Evolutionary conservation across 1,284 basidiomycete genomes (phyloP).

Genomic region (Phlebopus sp.): DNA sequence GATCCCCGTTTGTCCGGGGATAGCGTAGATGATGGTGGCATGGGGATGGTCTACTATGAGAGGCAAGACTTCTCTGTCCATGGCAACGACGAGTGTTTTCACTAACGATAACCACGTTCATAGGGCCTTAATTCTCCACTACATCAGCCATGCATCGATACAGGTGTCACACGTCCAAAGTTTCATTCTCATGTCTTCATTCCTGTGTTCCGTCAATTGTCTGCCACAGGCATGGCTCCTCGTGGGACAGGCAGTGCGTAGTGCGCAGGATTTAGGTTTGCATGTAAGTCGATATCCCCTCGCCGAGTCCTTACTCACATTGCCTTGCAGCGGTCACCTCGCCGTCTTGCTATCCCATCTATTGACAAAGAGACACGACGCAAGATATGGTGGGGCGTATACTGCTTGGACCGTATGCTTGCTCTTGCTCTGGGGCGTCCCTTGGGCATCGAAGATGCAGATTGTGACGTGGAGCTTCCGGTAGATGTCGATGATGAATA

Average conservation of each 20-base stretch:
- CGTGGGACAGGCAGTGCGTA: conserved; percentile 82
- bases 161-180: conserved; percentile 86
- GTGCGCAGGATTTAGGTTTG: conserved; percentile 84
- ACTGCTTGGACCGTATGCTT: conserved; percentile 85
- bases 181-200: conserved; percentile 83
- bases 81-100: conserved; percentile 1
- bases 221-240: conserved; percentile 89
- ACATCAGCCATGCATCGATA: conserved; percentile 80
- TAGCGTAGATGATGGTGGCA: conserved; percentile 68
- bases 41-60: conserved; percentile 86
- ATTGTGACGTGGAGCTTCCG: conserved; percentile 81
- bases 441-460: conserved; percentile 73
- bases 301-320: conserved; percentile 12
- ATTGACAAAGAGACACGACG: conserved; percentile 85
- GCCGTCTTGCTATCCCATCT: conserved; percentile 63
- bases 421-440: conserved; percentile 83
- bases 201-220: conserved; percentile 86
- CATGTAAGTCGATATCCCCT: conserved; percentile 56
- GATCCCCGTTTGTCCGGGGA: conserved; percentile 66
- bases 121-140: conserved; percentile 83
- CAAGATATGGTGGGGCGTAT: conserved; percentile 91
- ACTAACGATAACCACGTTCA: conserved; percentile 11
- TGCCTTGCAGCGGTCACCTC: conserved; percentile 67
- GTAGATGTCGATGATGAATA: conserved; percentile 78
- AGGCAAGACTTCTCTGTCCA: conserved; percentile 45